Percentiles rank a stretch among this genome's conserved stretches.
Conservation (phyloP, 208 protist species). For the Sergeia podlipaevii region DNA sequence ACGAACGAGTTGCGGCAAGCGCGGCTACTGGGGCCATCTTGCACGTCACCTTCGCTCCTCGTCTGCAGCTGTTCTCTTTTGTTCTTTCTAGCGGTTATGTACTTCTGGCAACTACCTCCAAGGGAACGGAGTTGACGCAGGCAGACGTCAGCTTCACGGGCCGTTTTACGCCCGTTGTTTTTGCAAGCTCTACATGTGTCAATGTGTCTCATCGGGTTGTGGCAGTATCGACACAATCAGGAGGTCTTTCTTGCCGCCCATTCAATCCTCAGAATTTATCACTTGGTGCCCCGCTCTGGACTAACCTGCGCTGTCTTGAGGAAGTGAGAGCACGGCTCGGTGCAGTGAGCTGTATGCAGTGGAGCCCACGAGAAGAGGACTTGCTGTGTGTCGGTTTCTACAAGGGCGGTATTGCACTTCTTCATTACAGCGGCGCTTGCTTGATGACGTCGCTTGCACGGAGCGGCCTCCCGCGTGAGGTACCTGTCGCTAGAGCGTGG, state of each 20-base stretch:
- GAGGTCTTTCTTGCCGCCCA: slow-evolving; percentile 42
- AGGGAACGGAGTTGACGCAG: slow-evolving; percentile 37
- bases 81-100: slow-evolving; percentile 55
- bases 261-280: too few species aligned
- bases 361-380: slow-evolving; percentile 45
- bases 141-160: slow-evolving; percentile 32
- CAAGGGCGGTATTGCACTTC: slow-evolving; percentile 37
- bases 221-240: slow-evolving; percentile 49
- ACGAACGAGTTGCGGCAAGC: slow-evolving; percentile 6
- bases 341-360: slow-evolving; percentile 45
- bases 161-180: slow-evolving; percentile 20
- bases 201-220: slow-evolving; percentile 53
- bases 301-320: slow-evolving; percentile 34
- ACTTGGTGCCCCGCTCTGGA: slow-evolving; percentile 44
- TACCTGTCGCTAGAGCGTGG: not conserved
- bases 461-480: not conserved
- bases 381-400: slow-evolving; percentile 62
- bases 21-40: slow-evolving; percentile 34
- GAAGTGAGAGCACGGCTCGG: slow-evolving; percentile 9
- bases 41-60: slow-evolving; percentile 26
- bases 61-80: slow-evolving; percentile 35
- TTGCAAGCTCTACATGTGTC: slow-evolving; percentile 25
- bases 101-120: slow-evolving; percentile 34
- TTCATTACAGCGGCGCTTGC: slow-evolving; percentile 69
- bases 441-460: slow-evolving; percentile 22